Percentiles rank a stretch among this genome's conserved stretches.
These are phyloP conservation scores for Fusarium sp. DNA, from an alignment of 2,329 filamentous ascomycete species.

Conservation along the genomic window DNA sequence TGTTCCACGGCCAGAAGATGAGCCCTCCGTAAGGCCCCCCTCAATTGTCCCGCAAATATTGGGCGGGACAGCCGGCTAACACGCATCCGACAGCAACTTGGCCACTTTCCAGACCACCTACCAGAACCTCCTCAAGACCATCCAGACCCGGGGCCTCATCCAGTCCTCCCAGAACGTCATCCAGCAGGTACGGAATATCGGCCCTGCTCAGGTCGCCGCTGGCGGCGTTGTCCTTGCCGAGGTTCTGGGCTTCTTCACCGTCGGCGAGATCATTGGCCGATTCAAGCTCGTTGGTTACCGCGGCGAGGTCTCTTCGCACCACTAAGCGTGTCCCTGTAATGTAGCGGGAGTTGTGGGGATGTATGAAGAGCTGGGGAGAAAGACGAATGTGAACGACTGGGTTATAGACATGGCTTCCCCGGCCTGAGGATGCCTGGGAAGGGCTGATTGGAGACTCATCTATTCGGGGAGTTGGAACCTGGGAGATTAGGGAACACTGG, in stretches of 20 bases:
- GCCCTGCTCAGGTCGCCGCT: constrained; percentile 75
- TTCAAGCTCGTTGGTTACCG: constrained; percentile 96
- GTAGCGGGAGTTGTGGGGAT: constrained; percentile 25
- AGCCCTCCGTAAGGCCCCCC: constrained; percentile 82
- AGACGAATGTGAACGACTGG: constrained; percentile 35
- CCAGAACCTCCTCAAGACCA: constrained; percentile 76
- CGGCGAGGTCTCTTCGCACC: constrained; percentile 73
- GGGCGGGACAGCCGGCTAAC: constrained; percentile 22
- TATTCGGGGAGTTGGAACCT: constrained; percentile 35
- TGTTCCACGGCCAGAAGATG: constrained; percentile 92
- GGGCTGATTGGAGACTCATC: constrained; percentile 40
- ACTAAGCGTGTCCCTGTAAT: constrained; percentile 55
- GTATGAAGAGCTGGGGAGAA: constrained; percentile 24
- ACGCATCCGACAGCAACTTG: constrained; percentile 67
- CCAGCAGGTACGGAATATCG: constrained; percentile 74
- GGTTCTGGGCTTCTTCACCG: constrained; percentile 94
- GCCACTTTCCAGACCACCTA: constrained; percentile 89
- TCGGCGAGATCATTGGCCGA: constrained; percentile 96
- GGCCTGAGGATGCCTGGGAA: constrained; percentile 31
- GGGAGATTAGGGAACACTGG: constrained; percentile 37
- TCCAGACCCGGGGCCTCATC: constrained; percentile 73
- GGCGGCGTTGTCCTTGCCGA: constrained; percentile 86
- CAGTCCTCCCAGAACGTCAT: constrained; percentile 68
- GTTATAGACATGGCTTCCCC: constrained; percentile 40
- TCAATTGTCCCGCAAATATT: constrained; percentile 19